These are phyloP conservation scores for Discostella stelligera DNA, from an alignment of 352 stramenopile species.

Conservation along the genomic window DNA sequence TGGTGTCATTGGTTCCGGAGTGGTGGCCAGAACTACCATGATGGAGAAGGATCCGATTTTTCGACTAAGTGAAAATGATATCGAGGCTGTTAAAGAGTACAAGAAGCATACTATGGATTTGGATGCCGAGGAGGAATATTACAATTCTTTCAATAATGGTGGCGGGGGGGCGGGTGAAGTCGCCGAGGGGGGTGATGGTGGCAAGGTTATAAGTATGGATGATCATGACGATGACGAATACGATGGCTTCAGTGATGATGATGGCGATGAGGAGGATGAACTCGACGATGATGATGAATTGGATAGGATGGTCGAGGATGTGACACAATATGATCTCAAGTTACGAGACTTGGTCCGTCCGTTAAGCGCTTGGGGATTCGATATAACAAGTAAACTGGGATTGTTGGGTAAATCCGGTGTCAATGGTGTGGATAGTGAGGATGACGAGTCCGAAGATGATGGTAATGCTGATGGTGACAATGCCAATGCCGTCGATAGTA, in stretches of 20 bases:
- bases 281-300: slow-evolving; percentile 52
- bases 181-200: background rate
- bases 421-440: slow-evolving; percentile 35
- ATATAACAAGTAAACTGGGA: slow-evolving; percentile 67
- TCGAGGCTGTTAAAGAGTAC: slow-evolving; percentile 33
- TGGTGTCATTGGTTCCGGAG: background rate
- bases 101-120: slow-evolving; percentile 56
- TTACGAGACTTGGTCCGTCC: slow-evolving; percentile 69
- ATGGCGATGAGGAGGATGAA: slow-evolving; percentile 45
- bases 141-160: slow-evolving; percentile 38
- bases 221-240: slow-evolving; percentile 12
- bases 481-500: background rate
- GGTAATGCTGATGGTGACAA: slow-evolving; percentile 32
- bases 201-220: background rate
- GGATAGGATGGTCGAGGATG: slow-evolving; percentile 12
- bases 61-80: slow-evolving; percentile 41
- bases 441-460: slow-evolving; percentile 29
- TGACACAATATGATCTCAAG: slow-evolving; percentile 49
- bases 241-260: slow-evolving; percentile 13
- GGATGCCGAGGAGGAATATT: slow-evolving; percentile 78
- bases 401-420: slow-evolving; percentile 44
- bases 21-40: too few species aligned
- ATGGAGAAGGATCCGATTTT: slow-evolving; percentile 9
- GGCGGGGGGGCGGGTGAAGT: slow-evolving; percentile 22
- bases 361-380: slow-evolving; percentile 72